phyloP scores from a whole-genome alignment of 345 rosid species.

The Linum lewisii region DNA sequence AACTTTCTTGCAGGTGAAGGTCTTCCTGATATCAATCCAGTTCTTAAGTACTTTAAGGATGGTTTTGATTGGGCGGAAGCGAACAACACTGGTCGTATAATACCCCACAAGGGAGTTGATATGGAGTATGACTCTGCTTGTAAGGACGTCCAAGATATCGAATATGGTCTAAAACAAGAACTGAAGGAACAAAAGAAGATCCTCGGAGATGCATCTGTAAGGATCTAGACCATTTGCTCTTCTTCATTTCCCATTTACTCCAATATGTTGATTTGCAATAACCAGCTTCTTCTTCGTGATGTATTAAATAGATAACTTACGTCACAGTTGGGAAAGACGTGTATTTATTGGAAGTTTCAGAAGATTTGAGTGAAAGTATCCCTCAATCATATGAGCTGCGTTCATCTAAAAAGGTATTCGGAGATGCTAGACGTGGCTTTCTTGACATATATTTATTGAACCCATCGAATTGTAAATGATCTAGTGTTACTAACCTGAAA shows the following conservation, averaged over 20 bases:
- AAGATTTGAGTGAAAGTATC: slow-evolving; percentile 56
- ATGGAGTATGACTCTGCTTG: slow-evolving; percentile 71
- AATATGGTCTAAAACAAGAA: slow-evolving; percentile 54
- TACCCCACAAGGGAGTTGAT: slow-evolving; percentile 84
- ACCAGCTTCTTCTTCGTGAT: slow-evolving; percentile 1
- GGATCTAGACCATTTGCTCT: slow-evolving; percentile 12
- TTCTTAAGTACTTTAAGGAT: slow-evolving; percentile 68
- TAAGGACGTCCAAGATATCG: slow-evolving; percentile 42
- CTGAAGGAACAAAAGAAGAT: slow-evolving; percentile 77
- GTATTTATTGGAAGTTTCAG: slow-evolving; percentile 84
- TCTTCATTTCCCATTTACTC: neutral
- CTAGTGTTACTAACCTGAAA: too few species aligned
- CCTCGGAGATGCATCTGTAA: slow-evolving; percentile 76
- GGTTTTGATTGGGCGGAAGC: slow-evolving; percentile 98
- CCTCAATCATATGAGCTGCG: slow-evolving; percentile 83
- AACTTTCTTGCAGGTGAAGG: slow-evolving; percentile 42
- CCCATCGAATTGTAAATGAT: too few species aligned
- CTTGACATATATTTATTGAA: too few species aligned
- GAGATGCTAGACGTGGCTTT: neutral
- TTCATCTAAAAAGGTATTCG: slow-evolving; percentile 82
- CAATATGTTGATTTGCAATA: neutral
- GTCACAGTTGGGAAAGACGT: slow-evolving; percentile 90
- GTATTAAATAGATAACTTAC: slow-evolving; percentile 59
- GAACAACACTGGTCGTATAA: slow-evolving; percentile 65
- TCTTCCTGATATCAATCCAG: slow-evolving; percentile 47